These are phyloP conservation scores for Kuraishia ogatae DNA, from an alignment of 805 yeast genomes.

Conservation along the genomic window DNA sequence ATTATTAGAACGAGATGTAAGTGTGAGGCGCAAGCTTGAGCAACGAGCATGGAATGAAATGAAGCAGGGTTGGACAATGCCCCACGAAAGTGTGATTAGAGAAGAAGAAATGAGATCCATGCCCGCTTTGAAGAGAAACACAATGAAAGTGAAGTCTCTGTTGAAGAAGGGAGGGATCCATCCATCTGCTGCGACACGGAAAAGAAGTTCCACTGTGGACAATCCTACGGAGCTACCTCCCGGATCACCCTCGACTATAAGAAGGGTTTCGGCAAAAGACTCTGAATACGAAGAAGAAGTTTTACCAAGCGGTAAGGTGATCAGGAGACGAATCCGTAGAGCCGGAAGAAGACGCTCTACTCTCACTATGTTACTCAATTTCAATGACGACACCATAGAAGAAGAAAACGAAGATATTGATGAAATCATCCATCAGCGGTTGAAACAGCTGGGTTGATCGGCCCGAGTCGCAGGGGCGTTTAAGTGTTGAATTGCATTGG, in stretches of 20 bases:
- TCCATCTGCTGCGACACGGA: constrained; percentile 28
- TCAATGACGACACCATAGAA: neutral
- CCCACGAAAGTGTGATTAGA: constrained; percentile 22
- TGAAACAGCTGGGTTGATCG: constrained; percentile 1
- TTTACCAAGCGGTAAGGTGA: constrained; percentile 67
- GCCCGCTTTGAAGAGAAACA: constrained; percentile 8
- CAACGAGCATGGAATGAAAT: constrained; percentile 63
- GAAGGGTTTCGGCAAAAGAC: constrained; percentile 20
- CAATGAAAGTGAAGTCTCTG: constrained; percentile 19
- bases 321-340: constrained; percentile 25
- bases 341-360: neutral
- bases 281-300: constrained; percentile 41
- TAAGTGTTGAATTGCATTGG: too few species aligned
- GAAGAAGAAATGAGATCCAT: constrained; percentile 16
- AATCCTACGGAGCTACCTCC: constrained; percentile 42
- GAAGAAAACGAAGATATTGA: constrained; percentile 7
- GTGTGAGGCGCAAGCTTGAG: constrained; percentile 64
- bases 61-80: constrained; percentile 71
- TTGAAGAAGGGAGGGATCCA: constrained; percentile 24
- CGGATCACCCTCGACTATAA: constrained; percentile 28
- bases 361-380: neutral
- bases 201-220: constrained; percentile 40
- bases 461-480: too few species aligned
- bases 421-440: constrained; percentile 2
- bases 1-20: constrained; percentile 60